Conservation (phyloP, 192 early-diverging fungal genomes). For the Borealophlyctis nickersoniae region DNA sequence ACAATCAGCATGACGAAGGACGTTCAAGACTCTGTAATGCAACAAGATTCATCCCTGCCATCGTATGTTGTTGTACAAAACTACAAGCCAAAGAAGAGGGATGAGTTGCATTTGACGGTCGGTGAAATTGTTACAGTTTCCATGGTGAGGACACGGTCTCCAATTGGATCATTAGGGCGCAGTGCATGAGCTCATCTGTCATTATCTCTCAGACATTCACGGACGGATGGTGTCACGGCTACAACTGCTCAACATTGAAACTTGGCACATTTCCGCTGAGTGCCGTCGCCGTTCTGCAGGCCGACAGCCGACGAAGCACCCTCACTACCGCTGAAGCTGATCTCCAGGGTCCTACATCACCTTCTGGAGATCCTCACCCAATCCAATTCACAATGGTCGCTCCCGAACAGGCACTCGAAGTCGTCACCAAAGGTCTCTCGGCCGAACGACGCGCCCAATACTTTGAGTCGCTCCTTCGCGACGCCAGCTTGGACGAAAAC, state of each 20-base stretch:
- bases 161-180: too few relatives aligned
- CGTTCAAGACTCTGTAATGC: background rate
- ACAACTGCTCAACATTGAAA: conserved; percentile 13
- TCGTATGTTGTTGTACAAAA: conserved; percentile 13
- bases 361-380: background rate
- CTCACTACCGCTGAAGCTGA: background rate
- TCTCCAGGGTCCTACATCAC: conserved; percentile 32
- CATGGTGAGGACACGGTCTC: conserved; percentile 14
- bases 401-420: conserved; percentile 16
- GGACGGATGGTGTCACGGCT: conserved; percentile 15
- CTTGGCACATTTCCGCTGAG: conserved; percentile 11
- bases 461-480: conserved; percentile 1
- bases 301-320: background rate
- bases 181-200: too few relatives aligned
- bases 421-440: conserved; percentile 11
- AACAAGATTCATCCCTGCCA: background rate
- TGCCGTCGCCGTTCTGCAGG: conserved; percentile 1
- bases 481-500: background rate
- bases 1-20: background rate
- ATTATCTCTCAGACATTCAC: conserved; percentile 10
- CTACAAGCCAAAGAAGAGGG: background rate
- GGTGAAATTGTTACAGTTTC: conserved; percentile 13
- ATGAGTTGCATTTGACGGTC: conserved; percentile 5
- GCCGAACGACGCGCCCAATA: conserved; percentile 15
- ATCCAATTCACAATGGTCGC: conserved; percentile 12